phyloP scores from a whole-genome alignment of 345 rosid species.

The Psidium guajava region DNA sequence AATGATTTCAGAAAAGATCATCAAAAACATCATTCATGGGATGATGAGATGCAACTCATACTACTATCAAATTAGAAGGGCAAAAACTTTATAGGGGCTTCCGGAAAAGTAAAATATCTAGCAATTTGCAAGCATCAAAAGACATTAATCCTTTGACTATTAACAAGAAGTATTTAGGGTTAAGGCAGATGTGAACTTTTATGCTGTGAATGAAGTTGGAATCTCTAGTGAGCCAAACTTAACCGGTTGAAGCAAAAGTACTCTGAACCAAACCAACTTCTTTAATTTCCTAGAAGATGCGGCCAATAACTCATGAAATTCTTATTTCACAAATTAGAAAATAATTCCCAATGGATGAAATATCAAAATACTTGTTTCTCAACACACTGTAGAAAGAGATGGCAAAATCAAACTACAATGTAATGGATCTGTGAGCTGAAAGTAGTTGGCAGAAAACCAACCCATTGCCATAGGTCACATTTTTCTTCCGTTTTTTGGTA shows the following conservation, averaged over 20 bases:
- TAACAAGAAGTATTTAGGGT: not conserved
- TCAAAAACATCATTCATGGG: not conserved
- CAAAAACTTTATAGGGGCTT: not conserved
- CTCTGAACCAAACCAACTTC: not conserved
- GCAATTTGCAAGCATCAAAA: not conserved
- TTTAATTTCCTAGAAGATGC: not conserved
- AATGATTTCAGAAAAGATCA: not conserved
- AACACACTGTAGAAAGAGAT: not conserved
- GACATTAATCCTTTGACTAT: not conserved
- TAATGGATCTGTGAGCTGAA: not conserved
- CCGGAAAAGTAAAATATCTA: not conserved
- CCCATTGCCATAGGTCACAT: not conserved
- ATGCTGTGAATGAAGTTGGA: not conserved
- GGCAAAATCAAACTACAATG: not conserved
- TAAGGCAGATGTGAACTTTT: not conserved
- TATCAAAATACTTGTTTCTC: not conserved
- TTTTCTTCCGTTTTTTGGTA: not conserved
- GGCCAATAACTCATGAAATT: not conserved
- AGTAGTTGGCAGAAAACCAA: not conserved
- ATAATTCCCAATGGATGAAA: not conserved
- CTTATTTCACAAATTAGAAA: not conserved
- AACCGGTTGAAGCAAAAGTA: not conserved
- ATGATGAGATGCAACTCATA: not conserved
- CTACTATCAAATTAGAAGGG: not conserved
- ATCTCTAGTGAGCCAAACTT: not conserved